A percentile compares a stretch with the other conserved stretches of the same genome.
Conservation (phyloP, 2,329 filamentous ascomycete species). For the Fusarium continuum region DNA sequence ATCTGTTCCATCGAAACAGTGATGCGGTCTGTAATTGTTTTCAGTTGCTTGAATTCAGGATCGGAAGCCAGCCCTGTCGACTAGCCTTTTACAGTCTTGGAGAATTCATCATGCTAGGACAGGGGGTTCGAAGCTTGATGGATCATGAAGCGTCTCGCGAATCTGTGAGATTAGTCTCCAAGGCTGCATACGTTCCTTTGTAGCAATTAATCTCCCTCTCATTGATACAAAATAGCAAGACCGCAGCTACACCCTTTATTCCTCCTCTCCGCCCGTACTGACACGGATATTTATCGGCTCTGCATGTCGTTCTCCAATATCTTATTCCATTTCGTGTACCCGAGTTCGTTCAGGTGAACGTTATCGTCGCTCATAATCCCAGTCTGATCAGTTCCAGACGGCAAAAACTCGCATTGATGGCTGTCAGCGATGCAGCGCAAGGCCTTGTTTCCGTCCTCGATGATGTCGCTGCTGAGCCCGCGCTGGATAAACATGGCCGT, state of each 20-base stretch:
- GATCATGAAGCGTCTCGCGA: no score
- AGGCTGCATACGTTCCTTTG: not conserved
- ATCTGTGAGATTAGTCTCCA: not conserved
- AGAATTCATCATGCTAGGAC: no score
- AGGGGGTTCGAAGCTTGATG: no score
- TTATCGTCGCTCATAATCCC: slow-evolving; percentile 5
- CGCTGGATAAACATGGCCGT: slow-evolving; percentile 5
- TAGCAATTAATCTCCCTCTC: not conserved
- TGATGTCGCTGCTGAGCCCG: not conserved
- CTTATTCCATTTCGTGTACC: not conserved
- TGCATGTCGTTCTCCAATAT: not conserved
- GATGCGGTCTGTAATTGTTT: no score
- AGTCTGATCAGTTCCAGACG: not conserved
- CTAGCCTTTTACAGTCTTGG: no score
- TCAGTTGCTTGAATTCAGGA: no score
- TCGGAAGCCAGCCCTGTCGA: no score
- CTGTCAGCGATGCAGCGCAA: not conserved
- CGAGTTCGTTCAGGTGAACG: slow-evolving; percentile 5
- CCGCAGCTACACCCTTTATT: not conserved
- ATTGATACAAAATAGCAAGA: not conserved
- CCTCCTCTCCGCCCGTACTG: not conserved
- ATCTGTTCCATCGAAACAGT: no score
- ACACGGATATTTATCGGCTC: not conserved
- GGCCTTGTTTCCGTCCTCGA: not conserved
- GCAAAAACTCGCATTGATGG: not conserved